phyloP scores from a whole-genome alignment of 202 grass and related monocot genomes.

The Setaria italica region DNA sequence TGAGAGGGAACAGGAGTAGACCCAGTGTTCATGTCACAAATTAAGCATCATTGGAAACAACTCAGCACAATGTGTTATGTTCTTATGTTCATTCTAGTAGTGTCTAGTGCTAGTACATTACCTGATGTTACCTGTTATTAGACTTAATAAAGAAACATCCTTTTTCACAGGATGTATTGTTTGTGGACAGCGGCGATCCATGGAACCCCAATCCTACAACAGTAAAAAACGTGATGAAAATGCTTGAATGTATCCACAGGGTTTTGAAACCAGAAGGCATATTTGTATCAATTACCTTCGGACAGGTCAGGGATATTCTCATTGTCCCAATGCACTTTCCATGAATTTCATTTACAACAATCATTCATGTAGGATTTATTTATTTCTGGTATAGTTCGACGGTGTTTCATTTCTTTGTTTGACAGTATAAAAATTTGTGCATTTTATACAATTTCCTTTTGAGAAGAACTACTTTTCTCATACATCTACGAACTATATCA shows the following conservation, averaged over 20 bases:
- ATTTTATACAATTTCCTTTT: not conserved
- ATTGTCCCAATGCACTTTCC: conserved; percentile 23
- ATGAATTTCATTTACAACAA: not conserved
- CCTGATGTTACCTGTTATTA: not conserved
- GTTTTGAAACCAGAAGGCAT: conserved; percentile 76
- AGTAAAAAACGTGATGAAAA: conserved; percentile 80
- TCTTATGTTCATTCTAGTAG: not conserved
- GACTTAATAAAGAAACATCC: conserved; percentile 17
- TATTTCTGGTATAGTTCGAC: no score
- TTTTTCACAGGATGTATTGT: conserved; percentile 78
- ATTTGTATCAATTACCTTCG: conserved; percentile 85
- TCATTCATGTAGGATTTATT: no score
- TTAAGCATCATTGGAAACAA: not conserved
- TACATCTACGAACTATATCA: not conserved
- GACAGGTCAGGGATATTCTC: conserved; percentile 60
- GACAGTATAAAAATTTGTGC: not conserved
- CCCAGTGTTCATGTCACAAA: not conserved
- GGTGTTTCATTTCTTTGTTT: not conserved
- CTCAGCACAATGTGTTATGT: not conserved
- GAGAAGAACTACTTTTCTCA: not conserved
- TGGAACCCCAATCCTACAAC: conserved; percentile 74
- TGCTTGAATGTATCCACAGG: conserved; percentile 83
- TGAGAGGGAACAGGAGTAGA: not conserved
- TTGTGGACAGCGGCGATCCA: conserved; percentile 92
- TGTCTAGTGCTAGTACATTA: not conserved